Conservation (phyloP, 2,329 filamentous ascomycete genomes). For the Exserohilum rostratum region DNA sequence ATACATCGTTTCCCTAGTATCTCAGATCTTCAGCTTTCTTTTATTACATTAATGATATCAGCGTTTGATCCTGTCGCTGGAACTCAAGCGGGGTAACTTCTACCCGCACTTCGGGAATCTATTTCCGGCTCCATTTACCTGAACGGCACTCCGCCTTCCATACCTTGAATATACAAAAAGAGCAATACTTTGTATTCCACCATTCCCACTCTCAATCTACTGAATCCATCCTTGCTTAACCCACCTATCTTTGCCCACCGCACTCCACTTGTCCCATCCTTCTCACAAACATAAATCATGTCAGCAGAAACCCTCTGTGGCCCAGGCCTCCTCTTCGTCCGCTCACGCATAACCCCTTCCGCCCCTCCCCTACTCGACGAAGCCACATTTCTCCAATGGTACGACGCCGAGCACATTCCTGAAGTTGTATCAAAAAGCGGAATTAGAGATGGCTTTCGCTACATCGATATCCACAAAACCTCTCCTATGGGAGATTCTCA, state of each 20-base stretch:
- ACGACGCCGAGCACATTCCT: slow-evolving; percentile 50
- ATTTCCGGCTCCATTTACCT: neutral
- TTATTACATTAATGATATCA: neutral
- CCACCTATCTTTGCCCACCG: neutral
- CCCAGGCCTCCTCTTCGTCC: slow-evolving; percentile 22
- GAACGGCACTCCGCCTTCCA: neutral
- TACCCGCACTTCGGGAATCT: neutral
- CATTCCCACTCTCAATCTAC: too few species aligned
- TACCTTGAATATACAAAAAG: neutral
- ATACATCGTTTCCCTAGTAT: neutral
- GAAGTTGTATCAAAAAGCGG: slow-evolving; percentile 46
- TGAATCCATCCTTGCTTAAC: neutral
- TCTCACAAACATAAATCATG: neutral
- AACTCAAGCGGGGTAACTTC: neutral
- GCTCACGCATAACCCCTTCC: too few species aligned
- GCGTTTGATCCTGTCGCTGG: too few species aligned
- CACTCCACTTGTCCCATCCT: neutral
- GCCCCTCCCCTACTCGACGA: slow-evolving; percentile 36
- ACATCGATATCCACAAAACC: slow-evolving; percentile 33
- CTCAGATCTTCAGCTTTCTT: neutral
- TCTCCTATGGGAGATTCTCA: slow-evolving; percentile 11
- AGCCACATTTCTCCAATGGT: slow-evolving; percentile 46
- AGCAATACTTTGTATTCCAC: neutral
- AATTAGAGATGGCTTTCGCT: slow-evolving; percentile 45
- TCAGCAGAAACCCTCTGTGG: slow-evolving; percentile 10